Evolutionary conservation across 352 stramenopile species (phyloP), one percentile per base, ranked within the genome.

Genomic region (Globisporangium viniferum): DNA sequence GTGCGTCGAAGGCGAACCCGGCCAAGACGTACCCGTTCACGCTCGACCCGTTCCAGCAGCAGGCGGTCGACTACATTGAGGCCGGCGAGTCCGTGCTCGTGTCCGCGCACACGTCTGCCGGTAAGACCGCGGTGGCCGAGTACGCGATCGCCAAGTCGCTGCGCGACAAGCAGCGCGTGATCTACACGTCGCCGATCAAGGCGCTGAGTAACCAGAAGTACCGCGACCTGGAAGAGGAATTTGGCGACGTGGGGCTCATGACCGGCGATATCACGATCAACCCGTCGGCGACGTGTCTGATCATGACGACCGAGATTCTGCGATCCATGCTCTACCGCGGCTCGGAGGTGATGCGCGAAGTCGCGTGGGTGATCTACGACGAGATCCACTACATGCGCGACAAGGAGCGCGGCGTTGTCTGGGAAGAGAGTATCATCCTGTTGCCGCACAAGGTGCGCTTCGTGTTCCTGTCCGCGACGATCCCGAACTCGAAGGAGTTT

Each of bases 371-470:
- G 5, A 98, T 99, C 76, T 99, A 99, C 75, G 98, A 99, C 78
- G 98, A 99, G 83, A 98, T 99, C 27, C 98, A 99, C 80, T 99
- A 99, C 86, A 99, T 99, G 96, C 80, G 97, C 51, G 98, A 99
- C 88, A 98, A 98, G 72, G 97, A 99, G 77, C 91, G 97, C 49
- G 97, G 97, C 63, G 97, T 99, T 12, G 97, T 99, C 6, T 99
- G 97, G 97, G 97, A 99, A 81, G 98, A 99, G 71, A 97, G 84
- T 71, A 99, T 99, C 77, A 99, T 99, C 65, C 71, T 99, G 48
- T 77, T 99, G 35, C 98, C 98, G 2, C 95, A 99, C 78, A 98
- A 98, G 64, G 97, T 99, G 10, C 85, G 97, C 9, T 99, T 99
- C 73, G 98, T 99, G 18, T 99, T 99, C 71, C 73, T 99, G 56